These are phyloP conservation scores for Trichosporon sp. DNA, from an alignment of 1,284 basidiomycete species.

Conservation along the genomic window DNA sequence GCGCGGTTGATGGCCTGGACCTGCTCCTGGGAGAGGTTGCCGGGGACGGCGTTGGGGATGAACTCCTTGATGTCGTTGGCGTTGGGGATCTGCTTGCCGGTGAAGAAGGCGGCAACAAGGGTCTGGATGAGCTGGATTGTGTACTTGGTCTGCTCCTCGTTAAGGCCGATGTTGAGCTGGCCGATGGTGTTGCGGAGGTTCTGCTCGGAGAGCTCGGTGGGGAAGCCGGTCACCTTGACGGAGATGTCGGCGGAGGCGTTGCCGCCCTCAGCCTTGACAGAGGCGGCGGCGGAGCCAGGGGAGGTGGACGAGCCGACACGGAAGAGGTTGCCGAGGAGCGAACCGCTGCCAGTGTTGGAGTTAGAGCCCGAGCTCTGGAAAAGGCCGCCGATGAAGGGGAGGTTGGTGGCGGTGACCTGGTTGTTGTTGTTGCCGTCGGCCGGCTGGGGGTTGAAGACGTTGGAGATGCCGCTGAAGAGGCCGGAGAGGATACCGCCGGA, in stretches of 20 bases:
- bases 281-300: background rate
- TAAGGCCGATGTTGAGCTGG: background rate
- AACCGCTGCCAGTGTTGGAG: background rate
- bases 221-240: background rate
- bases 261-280: background rate
- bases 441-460: background rate
- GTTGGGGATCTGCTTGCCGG: background rate
- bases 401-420: background rate
- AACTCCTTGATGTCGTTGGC: background rate
- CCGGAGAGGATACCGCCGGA: background rate
- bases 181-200: background rate
- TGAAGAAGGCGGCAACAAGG: background rate
- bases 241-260: background rate
- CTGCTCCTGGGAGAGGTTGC: background rate
- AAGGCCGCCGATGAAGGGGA: background rate
- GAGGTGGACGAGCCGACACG: background rate
- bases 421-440: background rate
- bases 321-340: background rate
- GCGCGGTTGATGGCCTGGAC: background rate
- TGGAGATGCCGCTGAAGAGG: background rate
- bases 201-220: background rate
- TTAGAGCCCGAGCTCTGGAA: background rate
- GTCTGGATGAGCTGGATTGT: background rate
- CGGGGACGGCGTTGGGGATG: background rate
- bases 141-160: background rate